Conservation (phyloP, 352 stramenopile genomes). For the Globisporangium radiosum region DNA sequence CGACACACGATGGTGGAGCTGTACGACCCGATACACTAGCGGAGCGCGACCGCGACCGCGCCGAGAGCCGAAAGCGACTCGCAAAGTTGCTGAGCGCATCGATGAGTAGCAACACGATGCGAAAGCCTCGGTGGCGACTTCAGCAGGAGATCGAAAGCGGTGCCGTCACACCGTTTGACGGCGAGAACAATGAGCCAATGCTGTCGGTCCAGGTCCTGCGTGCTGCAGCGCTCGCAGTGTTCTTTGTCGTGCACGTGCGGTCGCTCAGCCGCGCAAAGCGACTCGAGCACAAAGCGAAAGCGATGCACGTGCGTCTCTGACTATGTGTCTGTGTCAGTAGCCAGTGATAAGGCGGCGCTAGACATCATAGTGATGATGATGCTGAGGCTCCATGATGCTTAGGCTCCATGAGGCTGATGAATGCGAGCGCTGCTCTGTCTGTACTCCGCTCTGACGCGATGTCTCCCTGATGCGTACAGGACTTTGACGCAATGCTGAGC, state of each 20-base stretch:
- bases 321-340: no score
- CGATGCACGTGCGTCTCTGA: conserved; percentile 16
- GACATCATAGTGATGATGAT: no score
- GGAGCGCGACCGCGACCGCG: conserved; percentile 24
- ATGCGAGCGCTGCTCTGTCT: background rate
- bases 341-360: no score
- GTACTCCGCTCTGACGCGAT: background rate
- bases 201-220: conserved; percentile 36
- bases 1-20: background rate
- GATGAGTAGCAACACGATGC: conserved; percentile 15
- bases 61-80: conserved; percentile 35
- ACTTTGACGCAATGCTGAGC: conserved; percentile 52
- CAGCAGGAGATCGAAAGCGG: conserved; percentile 26
- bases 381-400: no score
- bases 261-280: conserved; percentile 28
- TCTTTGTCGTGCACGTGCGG: conserved; percentile 20
- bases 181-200: conserved; percentile 18
- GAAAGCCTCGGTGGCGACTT: conserved; percentile 47
- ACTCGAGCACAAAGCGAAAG: conserved; percentile 29
- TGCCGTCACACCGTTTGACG: conserved; percentile 20
- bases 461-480: conserved; percentile 15
- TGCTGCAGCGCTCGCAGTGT: conserved; percentile 23
- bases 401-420: no score
- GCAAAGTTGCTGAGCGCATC: conserved; percentile 32
- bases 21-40: background rate